Evolutionary conservation across 1,284 basidiomycete species (phyloP).

Genomic region (Trichosporon inkin): DNA sequence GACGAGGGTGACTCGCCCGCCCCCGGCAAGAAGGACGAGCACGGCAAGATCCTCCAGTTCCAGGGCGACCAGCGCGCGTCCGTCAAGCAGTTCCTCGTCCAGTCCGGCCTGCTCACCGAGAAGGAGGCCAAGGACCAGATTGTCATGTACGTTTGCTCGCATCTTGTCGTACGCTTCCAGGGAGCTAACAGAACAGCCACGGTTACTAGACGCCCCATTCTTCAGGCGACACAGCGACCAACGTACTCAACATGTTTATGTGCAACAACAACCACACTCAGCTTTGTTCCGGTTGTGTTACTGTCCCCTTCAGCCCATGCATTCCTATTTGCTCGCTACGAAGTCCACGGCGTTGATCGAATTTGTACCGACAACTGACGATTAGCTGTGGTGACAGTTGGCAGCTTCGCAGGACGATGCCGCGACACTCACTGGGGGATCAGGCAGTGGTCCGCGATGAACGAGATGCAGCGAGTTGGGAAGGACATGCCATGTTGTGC

Average conservation of each 20-base stretch:
- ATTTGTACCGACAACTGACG: background rate
- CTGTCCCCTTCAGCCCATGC: constrained; percentile 8
- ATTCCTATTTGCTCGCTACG: constrained; percentile 2
- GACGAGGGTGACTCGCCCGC: constrained; percentile 42
- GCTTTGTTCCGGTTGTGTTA: constrained; percentile 5
- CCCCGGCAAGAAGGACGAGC: constrained; percentile 78
- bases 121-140: constrained; percentile 53
- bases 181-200: constrained; percentile 22
- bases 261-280: constrained; percentile 5
- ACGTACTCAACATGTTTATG: background rate
- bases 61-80: constrained; percentile 96
- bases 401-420: too few species aligned
- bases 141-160: constrained; percentile 42
- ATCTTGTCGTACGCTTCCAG: too few species aligned
- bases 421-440: too few species aligned
- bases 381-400: too few species aligned
- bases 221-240: background rate
- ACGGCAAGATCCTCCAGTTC: constrained; percentile 96
- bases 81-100: constrained; percentile 79
- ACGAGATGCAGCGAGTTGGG: too few species aligned
- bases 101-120: constrained; percentile 50
- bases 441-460: too few species aligned
- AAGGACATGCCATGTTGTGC: too few species aligned
- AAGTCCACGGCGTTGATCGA: background rate
- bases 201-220: constrained; percentile 6